Percentiles rank a stretch among this genome's conserved stretches.
These are phyloP conservation scores for Stemphylium beticola DNA, from an alignment of 2,329 filamentous ascomycete species.

Conservation along the genomic window DNA sequence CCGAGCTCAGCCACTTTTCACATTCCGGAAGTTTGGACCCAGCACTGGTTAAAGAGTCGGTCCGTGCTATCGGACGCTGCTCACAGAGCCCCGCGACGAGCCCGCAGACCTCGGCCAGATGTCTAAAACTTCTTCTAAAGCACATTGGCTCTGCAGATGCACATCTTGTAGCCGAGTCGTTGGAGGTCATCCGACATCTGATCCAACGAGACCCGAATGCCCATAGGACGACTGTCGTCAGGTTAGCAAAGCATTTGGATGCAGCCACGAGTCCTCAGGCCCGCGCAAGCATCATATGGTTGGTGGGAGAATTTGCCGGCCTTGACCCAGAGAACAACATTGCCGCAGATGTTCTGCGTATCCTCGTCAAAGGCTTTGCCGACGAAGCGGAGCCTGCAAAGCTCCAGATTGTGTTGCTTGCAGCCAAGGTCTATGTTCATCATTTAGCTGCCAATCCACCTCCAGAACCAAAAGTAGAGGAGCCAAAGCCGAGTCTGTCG, in stretches of 20 bases:
- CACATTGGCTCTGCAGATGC: constrained; percentile 90
- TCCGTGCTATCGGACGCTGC: constrained; percentile 91
- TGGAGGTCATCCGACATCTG: constrained; percentile 93
- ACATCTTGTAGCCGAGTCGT: constrained; percentile 85
- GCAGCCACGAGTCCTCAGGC: constrained; percentile 86
- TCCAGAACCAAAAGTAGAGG: constrained; percentile 45
- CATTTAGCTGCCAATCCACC: constrained; percentile 71
- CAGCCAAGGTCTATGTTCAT: constrained; percentile 95
- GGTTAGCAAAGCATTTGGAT: constrained; percentile 89
- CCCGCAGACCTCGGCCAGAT: constrained; percentile 67
- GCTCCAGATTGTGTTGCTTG: constrained; percentile 88
- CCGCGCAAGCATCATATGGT: constrained; percentile 93
- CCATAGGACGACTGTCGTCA: constrained; percentile 84
- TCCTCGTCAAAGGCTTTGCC: constrained; percentile 83
- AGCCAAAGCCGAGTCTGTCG: constrained; percentile 26
- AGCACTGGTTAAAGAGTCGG: constrained; percentile 82
- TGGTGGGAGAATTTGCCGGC: constrained; percentile 92
- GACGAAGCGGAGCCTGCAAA: constrained; percentile 86
- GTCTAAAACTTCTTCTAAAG: constrained; percentile 79
- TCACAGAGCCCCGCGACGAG: constrained; percentile 66
- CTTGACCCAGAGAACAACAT: constrained; percentile 83
- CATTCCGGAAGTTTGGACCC: constrained; percentile 82
- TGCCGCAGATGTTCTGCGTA: constrained; percentile 87
- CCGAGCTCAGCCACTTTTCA: constrained; percentile 94
- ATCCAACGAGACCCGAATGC: constrained; percentile 87